A percentile compares a stretch with the other conserved stretches of the same genome.
Evolutionary conservation across 2,329 filamentous ascomycete genomes (phyloP).

Genomic region (Falciphora oryzae): DNA sequence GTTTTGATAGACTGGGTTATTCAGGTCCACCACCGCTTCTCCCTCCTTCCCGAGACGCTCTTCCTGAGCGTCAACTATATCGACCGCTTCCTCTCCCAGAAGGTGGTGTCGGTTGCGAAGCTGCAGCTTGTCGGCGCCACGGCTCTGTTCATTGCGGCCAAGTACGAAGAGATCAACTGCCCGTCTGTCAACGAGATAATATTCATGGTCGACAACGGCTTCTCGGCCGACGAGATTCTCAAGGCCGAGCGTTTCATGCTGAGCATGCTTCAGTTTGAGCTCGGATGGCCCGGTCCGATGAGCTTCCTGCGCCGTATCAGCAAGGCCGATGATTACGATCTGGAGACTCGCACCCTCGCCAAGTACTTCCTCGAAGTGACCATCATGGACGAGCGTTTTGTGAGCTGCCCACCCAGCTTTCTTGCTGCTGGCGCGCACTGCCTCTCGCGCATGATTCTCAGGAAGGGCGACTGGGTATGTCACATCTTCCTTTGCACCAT

Average conservation of each 20-base stretch:
- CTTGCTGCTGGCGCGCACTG: constrained; percentile 89
- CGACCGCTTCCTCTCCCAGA: constrained; percentile 89
- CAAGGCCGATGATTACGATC: constrained; percentile 96
- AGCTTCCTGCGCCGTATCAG: constrained; percentile 97
- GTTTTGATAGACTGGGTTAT: constrained; percentile 98
- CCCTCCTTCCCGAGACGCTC: constrained; percentile 86
- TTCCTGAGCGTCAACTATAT: constrained; percentile 96
- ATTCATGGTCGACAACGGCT: constrained; percentile 95
- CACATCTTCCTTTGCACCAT: constrained; percentile 5
- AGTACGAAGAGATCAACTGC: constrained; percentile 99
- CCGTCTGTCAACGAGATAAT: constrained; percentile 92
- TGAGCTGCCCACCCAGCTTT: constrained; percentile 85
- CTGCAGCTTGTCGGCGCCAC: constrained; percentile 94
- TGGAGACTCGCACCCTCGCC: constrained; percentile 89
- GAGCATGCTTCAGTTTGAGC: constrained; percentile 85
- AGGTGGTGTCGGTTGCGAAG: constrained; percentile 91
- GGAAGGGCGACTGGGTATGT: constrained; percentile 90
- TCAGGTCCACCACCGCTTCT: constrained; percentile 93
- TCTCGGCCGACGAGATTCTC: constrained; percentile 83
- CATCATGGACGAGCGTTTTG: constrained; percentile 97
- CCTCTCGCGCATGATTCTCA: constrained; percentile 78
- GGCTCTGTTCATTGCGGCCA: constrained; percentile 90
- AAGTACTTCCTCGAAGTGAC: constrained; percentile 98
- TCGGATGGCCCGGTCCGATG: constrained; percentile 99
- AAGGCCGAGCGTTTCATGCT: constrained; percentile 96